Evolutionary conservation across 306 rosid species (phyloP).

Genomic region (Alnus glutinosa): DNA sequence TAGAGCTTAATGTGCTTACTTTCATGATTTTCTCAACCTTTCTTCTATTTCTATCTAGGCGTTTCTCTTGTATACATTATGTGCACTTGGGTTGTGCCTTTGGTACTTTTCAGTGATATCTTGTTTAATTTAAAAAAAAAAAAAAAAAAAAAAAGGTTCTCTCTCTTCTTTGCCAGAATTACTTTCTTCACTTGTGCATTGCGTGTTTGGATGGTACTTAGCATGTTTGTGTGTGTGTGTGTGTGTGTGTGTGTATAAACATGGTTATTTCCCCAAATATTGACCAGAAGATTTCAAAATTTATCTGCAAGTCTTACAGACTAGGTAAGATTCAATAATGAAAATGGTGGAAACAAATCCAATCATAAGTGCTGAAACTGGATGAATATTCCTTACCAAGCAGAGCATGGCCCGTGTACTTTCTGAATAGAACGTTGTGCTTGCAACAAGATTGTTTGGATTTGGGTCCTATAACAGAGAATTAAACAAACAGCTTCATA

Average conservation of each 20-base stretch:
- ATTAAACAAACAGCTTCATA: slow-evolving; percentile 25
- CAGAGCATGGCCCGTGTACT: slow-evolving; percentile 95
- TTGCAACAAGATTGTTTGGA: slow-evolving; percentile 89
- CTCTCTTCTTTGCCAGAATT: background rate
- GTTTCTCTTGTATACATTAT: too few species aligned
- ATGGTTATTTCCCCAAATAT: background rate
- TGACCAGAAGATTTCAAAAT: background rate
- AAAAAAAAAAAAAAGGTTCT: background rate
- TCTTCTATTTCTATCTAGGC: too few species aligned
- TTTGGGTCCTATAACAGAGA: slow-evolving; percentile 79
- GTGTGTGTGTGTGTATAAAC: too few species aligned
- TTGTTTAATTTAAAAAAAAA: too few species aligned
- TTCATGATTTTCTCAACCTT: too few species aligned
- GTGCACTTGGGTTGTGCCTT: too few species aligned
- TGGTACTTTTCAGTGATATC: too few species aligned
- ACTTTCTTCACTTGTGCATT: background rate
- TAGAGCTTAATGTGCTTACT: too few species aligned
- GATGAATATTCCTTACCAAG: slow-evolving; percentile 61
- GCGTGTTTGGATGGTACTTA: background rate
- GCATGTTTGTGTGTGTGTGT: background rate
- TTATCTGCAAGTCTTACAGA: background rate
- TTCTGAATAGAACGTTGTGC: slow-evolving; percentile 91
- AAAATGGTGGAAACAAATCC: background rate
- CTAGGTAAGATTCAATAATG: background rate
- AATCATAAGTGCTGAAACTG: slow-evolving; percentile 3